Evolutionary conservation across 1,139 yeast genomes (phyloP).

Genomic region (Kurtzmaniella quercitrusa): DNA sequence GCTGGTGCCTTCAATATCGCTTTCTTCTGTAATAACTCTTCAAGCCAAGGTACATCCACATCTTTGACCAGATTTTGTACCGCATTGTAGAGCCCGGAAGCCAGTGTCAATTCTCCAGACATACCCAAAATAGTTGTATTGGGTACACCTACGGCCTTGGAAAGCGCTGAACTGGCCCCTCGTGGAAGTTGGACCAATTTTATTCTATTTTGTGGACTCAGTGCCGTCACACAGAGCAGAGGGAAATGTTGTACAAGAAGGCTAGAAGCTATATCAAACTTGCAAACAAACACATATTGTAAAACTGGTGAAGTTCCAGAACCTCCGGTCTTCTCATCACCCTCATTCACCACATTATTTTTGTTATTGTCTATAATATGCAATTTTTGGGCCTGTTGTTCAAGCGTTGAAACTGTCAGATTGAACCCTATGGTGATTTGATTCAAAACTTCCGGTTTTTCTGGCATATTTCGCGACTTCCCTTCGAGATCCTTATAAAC

Average conservation of each 20-base stretch:
- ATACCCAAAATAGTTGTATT: conserved; percentile 30
- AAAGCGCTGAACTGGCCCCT: conserved; percentile 36
- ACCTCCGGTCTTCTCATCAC: neutral
- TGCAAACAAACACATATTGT: conserved; percentile 51
- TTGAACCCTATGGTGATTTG: conserved; percentile 50
- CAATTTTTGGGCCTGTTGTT: conserved; percentile 37
- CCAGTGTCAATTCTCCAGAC: conserved; percentile 18
- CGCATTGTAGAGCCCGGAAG: conserved; percentile 26
- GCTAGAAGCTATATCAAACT: conserved; percentile 47
- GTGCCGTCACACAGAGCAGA: conserved; percentile 43
- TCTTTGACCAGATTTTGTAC: conserved; percentile 31
- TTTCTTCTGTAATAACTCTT: conserved; percentile 21
- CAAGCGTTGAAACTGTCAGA: conserved; percentile 47
- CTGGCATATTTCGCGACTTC: conserved; percentile 11
- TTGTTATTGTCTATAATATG: conserved; percentile 4
- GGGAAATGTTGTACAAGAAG: conserved; percentile 53
- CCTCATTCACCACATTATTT: conserved; percentile 1
- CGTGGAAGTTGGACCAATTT: conserved; percentile 54
- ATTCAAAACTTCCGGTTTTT: conserved; percentile 21
- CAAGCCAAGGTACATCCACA: conserved; percentile 45
- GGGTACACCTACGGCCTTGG: conserved; percentile 25
- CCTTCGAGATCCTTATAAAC: conserved; percentile 21
- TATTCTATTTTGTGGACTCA: conserved; percentile 25
- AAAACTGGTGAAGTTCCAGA: conserved; percentile 13
- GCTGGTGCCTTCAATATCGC: conserved; percentile 25